Conservation (phyloP, 768 basidiomycete species). For the Nidularia pulvinata region DNA sequence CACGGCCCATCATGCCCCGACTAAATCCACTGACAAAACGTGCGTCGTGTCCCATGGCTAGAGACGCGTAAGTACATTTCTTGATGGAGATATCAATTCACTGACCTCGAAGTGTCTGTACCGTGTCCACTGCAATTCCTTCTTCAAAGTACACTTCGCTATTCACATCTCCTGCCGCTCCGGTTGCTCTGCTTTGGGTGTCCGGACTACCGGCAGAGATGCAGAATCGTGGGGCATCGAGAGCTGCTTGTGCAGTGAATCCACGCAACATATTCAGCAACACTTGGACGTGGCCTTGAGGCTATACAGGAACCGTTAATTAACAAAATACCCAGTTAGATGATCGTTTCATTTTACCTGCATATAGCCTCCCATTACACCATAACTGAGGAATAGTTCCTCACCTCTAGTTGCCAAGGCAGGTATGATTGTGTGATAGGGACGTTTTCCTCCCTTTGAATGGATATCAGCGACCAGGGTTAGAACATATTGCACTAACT, state of each 20-base stretch:
- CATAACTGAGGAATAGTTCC: constrained; percentile 87
- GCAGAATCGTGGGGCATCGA: constrained; percentile 96
- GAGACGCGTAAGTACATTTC: neutral
- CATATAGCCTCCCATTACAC: constrained; percentile 94
- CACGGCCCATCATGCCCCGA: constrained; percentile 74
- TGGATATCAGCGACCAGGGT: neutral
- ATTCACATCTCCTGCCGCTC: constrained; percentile 66
- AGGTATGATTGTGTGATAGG: constrained; percentile 94
- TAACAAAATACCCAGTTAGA: too few species aligned
- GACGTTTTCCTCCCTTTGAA: constrained; percentile 74
- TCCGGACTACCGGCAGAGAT: constrained; percentile 86
- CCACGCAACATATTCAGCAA: constrained; percentile 89
- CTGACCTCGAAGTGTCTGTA: constrained; percentile 69
- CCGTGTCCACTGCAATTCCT: constrained; percentile 60
- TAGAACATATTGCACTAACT: constrained; percentile 1
- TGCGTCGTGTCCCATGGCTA: constrained; percentile 91
- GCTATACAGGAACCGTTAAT: too few species aligned
- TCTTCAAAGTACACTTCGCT: constrained; percentile 92
- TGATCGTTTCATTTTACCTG: too few species aligned
- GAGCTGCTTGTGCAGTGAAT: constrained; percentile 83
- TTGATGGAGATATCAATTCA: constrained; percentile 1
- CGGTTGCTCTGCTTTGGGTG: constrained; percentile 39
- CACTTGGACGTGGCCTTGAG: constrained; percentile 96
- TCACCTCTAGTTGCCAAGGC: constrained; percentile 77
- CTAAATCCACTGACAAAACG: constrained; percentile 58